Base-by-base conservation (phyloP, 306 rosid genomes). In the Quercus gilva region DNA sequence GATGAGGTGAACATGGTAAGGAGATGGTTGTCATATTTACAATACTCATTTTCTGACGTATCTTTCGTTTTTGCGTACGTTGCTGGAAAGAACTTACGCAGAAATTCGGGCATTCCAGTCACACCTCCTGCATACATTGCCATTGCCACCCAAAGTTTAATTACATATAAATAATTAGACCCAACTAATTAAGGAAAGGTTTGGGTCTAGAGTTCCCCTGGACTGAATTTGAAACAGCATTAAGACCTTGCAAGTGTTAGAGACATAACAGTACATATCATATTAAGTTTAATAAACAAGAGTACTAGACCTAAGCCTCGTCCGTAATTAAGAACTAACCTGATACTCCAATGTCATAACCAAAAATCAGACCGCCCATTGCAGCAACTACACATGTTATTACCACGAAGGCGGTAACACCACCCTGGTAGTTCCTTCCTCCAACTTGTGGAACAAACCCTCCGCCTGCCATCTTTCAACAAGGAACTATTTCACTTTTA, bases 301-400 rank as follows among this genome's bases (percentile, higher is more conserved):
- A 8, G 11, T 41, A 8, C 45, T 41, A 2, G 45, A 41, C 45
- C 10, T 41, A 45, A 45, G 14, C 3, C 14, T 10, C 13, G 14
- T 45, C 1, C 52, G 11, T 45, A 57, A 57, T 7, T 49, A 49
- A 49, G 53, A 49, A 13, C 14, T 1, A 61, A 84, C 88, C 88
- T 77, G 85, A 79, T 52, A 84, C 80, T 68, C 87, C 87, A 56
- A 84, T 60, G 67, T 87, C 90, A 43, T 87, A 87, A 41, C 90
- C 90, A 41, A 84, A 84, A 61, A 89, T 71, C 58, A 89, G 89
- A 69, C 92, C 92, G 0, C 89, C 92, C 81, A 71, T 78, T 6
- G 89, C 84, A 17, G 92, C 92, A 35, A 84, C 86, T 51, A 79
- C 2, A 53, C 92, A 89, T 14, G 79, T 77, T 55, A 76, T 6